These are phyloP conservation scores for Trichoderma gamsii DNA, from an alignment of 495 filamentous ascomycete genomes.

Conservation along the genomic window DNA sequence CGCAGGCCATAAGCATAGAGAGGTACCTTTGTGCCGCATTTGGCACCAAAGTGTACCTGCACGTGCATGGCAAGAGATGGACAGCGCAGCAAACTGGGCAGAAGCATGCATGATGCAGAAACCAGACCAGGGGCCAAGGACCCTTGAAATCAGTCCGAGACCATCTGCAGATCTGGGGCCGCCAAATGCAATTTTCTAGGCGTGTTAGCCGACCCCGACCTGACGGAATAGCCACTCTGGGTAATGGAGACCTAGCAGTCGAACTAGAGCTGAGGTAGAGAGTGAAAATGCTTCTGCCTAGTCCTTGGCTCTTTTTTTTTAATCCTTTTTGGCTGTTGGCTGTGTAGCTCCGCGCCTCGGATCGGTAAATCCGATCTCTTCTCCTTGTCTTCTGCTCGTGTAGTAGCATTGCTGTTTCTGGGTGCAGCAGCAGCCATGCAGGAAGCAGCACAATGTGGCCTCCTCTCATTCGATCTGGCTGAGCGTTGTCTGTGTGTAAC, in stretches of 20 bases:
- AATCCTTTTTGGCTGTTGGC: background rate
- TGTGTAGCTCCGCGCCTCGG: background rate
- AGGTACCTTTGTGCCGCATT: background rate
- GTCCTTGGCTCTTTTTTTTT: background rate
- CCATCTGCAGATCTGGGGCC: too few relatives aligned
- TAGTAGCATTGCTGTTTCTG: background rate
- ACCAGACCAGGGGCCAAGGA: too few relatives aligned
- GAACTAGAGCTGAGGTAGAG: background rate
- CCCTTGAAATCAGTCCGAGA: too few relatives aligned
- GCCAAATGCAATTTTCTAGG: too few relatives aligned
- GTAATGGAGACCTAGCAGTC: background rate
- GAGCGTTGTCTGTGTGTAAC: background rate
- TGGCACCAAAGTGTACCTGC: background rate
- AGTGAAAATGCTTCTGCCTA: slow-evolving; percentile 1
- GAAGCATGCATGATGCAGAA: too few relatives aligned
- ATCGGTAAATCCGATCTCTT: slow-evolving; percentile 8
- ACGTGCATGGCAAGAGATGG: background rate
- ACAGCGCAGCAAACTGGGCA: too few relatives aligned
- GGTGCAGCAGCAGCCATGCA: background rate
- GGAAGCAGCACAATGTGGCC: slow-evolving; percentile 5
- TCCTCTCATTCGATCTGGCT: background rate
- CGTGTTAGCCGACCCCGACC: too few relatives aligned
- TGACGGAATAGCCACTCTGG: too few relatives aligned
- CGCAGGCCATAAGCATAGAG: background rate
- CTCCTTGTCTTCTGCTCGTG: background rate